A percentile compares a stretch with the other conserved stretches of the same genome.
These are phyloP conservation scores for Wickerhamomyces strasburgensis DNA, from an alignment of 805 yeast genomes.

Conservation along the genomic window DNA sequence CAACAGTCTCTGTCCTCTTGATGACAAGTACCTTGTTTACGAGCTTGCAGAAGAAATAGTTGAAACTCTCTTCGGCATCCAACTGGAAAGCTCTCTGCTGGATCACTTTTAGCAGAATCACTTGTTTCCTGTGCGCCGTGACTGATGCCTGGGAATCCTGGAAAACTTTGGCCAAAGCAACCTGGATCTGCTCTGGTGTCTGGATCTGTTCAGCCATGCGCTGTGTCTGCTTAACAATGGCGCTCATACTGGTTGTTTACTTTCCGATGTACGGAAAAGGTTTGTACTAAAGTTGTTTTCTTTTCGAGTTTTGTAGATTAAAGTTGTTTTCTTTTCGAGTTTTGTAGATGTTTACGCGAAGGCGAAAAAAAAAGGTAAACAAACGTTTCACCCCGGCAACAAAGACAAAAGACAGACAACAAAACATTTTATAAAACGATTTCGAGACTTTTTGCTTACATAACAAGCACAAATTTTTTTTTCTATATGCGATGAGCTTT, in stretches of 20 bases:
- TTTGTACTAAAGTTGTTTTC: neutral
- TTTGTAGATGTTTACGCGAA: no score
- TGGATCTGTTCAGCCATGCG: slow-evolving; percentile 15
- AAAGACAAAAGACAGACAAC: neutral
- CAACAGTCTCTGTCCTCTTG: slow-evolving; percentile 65
- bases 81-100: slow-evolving; percentile 50
- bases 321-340: no score
- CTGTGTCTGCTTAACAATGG: slow-evolving; percentile 15
- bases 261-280: neutral
- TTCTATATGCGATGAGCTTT: slow-evolving; percentile 10
- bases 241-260: slow-evolving; percentile 7
- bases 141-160: slow-evolving; percentile 73
- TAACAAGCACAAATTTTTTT: slow-evolving; percentile 1
- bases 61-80: slow-evolving; percentile 54
- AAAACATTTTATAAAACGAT: neutral
- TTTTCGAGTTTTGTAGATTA: neutral
- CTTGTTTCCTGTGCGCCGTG: slow-evolving; percentile 74
- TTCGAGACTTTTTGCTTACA: neutral
- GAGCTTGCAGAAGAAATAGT: slow-evolving; percentile 51
- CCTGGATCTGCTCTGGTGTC: slow-evolving; percentile 33
- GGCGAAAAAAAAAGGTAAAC: no score
- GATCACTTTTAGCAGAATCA: slow-evolving; percentile 54
- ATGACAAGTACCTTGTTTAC: slow-evolving; percentile 61
- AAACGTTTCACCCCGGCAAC: no score
- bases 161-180: slow-evolving; percentile 60